These are phyloP conservation scores for Vicia sativa DNA, from an alignment of 306 rosid genomes.

Conservation along the genomic window DNA sequence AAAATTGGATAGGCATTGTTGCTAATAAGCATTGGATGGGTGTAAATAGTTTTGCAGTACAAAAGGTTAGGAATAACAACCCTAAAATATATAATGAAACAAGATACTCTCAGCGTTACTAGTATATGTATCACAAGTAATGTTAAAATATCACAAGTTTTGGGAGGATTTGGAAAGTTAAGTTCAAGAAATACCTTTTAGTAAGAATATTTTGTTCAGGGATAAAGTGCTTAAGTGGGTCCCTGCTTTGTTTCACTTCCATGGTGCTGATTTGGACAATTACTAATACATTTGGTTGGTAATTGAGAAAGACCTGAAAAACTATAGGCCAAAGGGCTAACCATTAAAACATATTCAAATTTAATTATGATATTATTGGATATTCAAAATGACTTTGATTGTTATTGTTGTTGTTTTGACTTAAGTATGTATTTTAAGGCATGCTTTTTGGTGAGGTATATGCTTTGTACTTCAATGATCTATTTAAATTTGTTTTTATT, in stretches of 20 bases:
- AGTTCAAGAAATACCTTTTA: background rate
- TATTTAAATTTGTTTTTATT: constrained; percentile 4
- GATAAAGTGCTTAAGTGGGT: too few relatives aligned
- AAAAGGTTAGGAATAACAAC: too few relatives aligned
- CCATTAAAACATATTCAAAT: background rate
- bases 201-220: background rate
- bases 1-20: too few relatives aligned
- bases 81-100: too few relatives aligned
- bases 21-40: too few relatives aligned
- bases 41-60: too few relatives aligned
- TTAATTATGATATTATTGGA: background rate
- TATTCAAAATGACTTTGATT: background rate
- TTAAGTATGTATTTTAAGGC: background rate
- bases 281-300: background rate
- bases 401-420: background rate
- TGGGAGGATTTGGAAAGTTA: too few relatives aligned
- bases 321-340: background rate
- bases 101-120: too few relatives aligned
- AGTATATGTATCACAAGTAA: too few relatives aligned
- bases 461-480: background rate
- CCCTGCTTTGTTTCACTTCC: background rate
- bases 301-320: background rate
- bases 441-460: constrained; percentile 17
- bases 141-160: background rate
- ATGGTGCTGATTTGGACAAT: background rate